phyloP scores from a whole-genome alignment of 495 filamentous ascomycete genomes.

The Penicillium subrubescens region DNA sequence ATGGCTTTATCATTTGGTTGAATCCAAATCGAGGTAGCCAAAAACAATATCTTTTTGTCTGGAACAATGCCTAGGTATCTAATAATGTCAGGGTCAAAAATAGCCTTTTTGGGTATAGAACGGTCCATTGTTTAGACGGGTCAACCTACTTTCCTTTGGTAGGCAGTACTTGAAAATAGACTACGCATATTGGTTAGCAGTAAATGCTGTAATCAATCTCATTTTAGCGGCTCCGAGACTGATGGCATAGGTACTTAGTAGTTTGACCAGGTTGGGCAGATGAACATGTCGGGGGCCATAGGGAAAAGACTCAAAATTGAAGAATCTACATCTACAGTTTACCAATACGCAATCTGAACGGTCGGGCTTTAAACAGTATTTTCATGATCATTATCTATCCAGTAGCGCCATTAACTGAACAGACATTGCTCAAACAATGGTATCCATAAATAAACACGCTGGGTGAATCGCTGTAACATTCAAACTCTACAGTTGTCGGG shows the following conservation, averaged over 20 bases:
- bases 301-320: not conserved
- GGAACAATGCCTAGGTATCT: not conserved
- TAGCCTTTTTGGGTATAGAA: not conserved
- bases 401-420: not conserved
- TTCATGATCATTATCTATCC: not conserved
- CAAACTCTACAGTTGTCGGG: not conserved
- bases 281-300: too few relatives aligned
- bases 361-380: not conserved
- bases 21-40: not conserved
- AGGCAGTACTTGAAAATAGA: too few relatives aligned
- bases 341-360: not conserved
- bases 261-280: too few relatives aligned
- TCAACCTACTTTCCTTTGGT: too few relatives aligned
- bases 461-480: not conserved
- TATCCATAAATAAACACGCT: not conserved
- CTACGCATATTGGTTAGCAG: too few relatives aligned
- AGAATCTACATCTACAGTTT: not conserved
- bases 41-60: not conserved
- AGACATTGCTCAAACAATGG: not conserved
- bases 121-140: not conserved
- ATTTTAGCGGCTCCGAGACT: too few relatives aligned
- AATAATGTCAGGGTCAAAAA: not conserved
- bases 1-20: not conserved
- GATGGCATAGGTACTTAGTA: too few relatives aligned
- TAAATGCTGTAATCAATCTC: too few relatives aligned